Evolutionary conservation across 2,329 filamentous ascomycete genomes (phyloP).

Genomic region (Scleromitrula shiraiana): DNA sequence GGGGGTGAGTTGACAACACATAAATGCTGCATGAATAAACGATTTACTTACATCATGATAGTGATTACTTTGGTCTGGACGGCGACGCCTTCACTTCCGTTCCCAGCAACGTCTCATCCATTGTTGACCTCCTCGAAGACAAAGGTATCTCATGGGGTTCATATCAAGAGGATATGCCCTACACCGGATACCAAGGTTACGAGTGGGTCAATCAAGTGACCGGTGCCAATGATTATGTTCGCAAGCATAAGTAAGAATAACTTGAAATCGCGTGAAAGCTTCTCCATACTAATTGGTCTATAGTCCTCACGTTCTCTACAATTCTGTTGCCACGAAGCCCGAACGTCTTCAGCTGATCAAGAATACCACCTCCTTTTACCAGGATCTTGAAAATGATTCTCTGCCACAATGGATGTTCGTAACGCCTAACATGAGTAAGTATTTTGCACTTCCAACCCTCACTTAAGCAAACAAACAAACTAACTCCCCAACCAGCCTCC

Average conservation of each 20-base stretch:
- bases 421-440: conserved; percentile 32
- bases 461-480: background rate
- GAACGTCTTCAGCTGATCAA: conserved; percentile 62
- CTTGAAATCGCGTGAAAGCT: background rate
- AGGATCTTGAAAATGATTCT: conserved; percentile 53
- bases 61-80: conserved; percentile 58
- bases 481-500: conserved; percentile 59
- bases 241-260: conserved; percentile 62
- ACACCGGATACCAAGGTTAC: conserved; percentile 61
- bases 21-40: background rate
- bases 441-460: background rate
- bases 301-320: conserved; percentile 51
- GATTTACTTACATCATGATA: background rate
- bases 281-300: background rate
- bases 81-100: conserved; percentile 57
- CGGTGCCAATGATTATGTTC: conserved; percentile 66
- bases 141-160: conserved; percentile 59
- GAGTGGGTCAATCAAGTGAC: conserved; percentile 57
- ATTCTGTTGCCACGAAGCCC: conserved; percentile 51
- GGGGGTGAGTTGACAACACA: conserved; percentile 35
- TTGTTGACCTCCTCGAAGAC: conserved; percentile 61
- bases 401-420: conserved; percentile 61
- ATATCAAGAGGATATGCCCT: conserved; percentile 75
- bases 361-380: conserved; percentile 61
- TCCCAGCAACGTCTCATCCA: conserved; percentile 53